Evolutionary conservation across 2,329 filamentous ascomycete genomes (phyloP), one percentile per base, ranked within the genome.

Genomic region (Colletotrichum lupini): DNA sequence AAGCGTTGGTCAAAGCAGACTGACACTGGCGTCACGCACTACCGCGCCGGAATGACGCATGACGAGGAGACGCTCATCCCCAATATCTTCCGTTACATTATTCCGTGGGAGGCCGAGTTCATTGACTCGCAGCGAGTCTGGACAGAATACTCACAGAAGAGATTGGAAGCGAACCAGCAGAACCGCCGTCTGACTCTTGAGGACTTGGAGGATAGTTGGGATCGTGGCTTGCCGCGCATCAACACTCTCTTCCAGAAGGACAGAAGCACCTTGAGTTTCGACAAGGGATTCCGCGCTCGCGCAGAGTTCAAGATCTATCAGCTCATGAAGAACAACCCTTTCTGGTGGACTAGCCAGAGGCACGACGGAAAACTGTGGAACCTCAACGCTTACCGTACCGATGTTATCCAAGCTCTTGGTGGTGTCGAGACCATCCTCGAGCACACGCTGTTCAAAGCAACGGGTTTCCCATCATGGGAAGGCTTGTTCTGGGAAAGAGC

Each of bases 221-320:
- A 99, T 80, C 94, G 97, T 77, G 97, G 97, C 87, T 88, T 99
- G 65, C 97, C 97, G 22, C 94, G 97, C 85, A 99, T 99, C 86
- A 99, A 99, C 82, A 99, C 97, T 0, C 88, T 99, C 2, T 99
- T 99, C 91, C 97, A 99, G 82, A 99, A 99, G 83, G 97, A 99
- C 78, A 90, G 97, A 79, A 98, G 95, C 82, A 99, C 97, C 0
- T 89, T 99, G 75, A 97, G 95, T 79, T 99, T 99, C 80, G 97
- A 99, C 86, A 99, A 99, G 85, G 97, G 97, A 67, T 99, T 98
- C 92, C 93, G 97, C 77, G 92, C 95, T 16, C 90, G 97, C 67
- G 95, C 96, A 12, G 97, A 99, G 82, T 99, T 99, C 87, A 99
- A 99, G 87, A 92, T 97, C 35, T 99, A 98, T 81, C 96, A 98